Conservation (phyloP, 768 basidiomycete genomes). For the Suillus clintonianus region DNA sequence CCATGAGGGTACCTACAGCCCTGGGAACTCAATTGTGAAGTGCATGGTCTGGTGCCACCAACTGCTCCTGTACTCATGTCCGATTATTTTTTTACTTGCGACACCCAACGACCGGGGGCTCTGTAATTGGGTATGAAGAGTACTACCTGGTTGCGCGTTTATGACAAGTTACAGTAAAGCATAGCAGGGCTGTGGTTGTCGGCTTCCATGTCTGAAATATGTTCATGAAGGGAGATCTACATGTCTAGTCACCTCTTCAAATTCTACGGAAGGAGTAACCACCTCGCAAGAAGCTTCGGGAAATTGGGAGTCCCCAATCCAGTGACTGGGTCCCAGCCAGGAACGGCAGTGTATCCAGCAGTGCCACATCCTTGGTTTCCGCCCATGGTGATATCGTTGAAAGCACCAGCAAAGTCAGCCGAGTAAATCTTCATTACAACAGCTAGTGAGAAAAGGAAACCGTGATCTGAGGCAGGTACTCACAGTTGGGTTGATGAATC, state of each 20-base stretch:
- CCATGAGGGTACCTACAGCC: no score
- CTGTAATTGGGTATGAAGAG: no score
- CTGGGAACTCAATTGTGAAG: no score
- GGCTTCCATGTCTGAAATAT: neutral
- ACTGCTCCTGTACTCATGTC: no score
- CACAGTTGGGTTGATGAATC: constrained; percentile 31
- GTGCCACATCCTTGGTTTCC: constrained; percentile 42
- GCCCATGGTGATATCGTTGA: constrained; percentile 47
- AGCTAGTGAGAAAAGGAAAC: neutral
- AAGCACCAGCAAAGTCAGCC: constrained; percentile 35
- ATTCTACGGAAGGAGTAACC: constrained; percentile 39
- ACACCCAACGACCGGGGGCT: no score
- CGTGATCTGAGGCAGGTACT: neutral
- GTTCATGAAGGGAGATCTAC: neutral
- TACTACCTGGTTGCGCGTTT: no score
- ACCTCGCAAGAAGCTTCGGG: constrained; percentile 44
- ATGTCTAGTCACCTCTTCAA: neutral
- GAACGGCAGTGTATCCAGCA: constrained; percentile 27
- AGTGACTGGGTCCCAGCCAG: constrained; percentile 36
- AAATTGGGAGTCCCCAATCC: constrained; percentile 49
- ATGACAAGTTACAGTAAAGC: no score
- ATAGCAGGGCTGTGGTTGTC: no score
- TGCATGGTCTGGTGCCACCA: no score
- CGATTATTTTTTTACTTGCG: no score
- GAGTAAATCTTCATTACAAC: constrained; percentile 42